A percentile compares a stretch with the other conserved stretches of the same genome.
Conservation (phyloP, 2,329 filamentous ascomycete genomes). For the Apiospora arundinis region DNA sequence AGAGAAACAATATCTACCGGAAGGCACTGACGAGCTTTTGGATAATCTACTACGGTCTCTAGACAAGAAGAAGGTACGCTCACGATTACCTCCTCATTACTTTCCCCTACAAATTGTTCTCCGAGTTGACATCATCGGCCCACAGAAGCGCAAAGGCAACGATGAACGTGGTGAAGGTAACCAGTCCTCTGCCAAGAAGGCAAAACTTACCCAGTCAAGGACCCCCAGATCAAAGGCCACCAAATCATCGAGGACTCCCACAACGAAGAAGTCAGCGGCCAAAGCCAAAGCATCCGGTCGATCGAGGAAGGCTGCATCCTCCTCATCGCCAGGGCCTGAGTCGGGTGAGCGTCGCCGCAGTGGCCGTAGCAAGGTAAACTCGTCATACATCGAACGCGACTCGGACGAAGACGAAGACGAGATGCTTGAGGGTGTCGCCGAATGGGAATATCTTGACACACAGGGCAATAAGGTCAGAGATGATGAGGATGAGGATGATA, state of each 20-base stretch:
- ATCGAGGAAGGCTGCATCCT: conserved; percentile 40
- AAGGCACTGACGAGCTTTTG: conserved; percentile 76
- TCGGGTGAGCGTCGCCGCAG: conserved; percentile 61
- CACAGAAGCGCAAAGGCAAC: conserved; percentile 63
- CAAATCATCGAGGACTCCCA: conserved; percentile 41
- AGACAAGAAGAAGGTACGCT: conserved; percentile 74
- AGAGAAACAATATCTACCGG: conserved; percentile 82
- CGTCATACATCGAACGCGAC: conserved; percentile 62
- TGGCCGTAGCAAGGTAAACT: conserved; percentile 55
- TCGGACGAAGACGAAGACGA: conserved; percentile 65
- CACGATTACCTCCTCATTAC: conserved; percentile 8
- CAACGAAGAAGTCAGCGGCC: conserved; percentile 34
- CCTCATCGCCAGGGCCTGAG: conserved; percentile 31
- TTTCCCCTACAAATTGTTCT: conserved; percentile 8
- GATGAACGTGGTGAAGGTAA: conserved; percentile 57
- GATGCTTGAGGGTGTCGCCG: conserved; percentile 65
- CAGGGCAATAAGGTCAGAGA: conserved; percentile 41
- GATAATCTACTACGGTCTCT: conserved; percentile 70
- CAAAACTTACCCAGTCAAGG: conserved; percentile 42
- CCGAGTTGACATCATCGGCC: conserved; percentile 35
- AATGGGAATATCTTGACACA: conserved; percentile 60
- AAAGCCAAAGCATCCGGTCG: conserved; percentile 36
- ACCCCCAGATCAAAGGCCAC: conserved; percentile 40
- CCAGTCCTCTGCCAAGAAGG: conserved; percentile 48
- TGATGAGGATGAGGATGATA: conserved; percentile 36